These are phyloP conservation scores for Hysterium pulicare DNA, from an alignment of 2,329 filamentous ascomycete species.

Conservation along the genomic window DNA sequence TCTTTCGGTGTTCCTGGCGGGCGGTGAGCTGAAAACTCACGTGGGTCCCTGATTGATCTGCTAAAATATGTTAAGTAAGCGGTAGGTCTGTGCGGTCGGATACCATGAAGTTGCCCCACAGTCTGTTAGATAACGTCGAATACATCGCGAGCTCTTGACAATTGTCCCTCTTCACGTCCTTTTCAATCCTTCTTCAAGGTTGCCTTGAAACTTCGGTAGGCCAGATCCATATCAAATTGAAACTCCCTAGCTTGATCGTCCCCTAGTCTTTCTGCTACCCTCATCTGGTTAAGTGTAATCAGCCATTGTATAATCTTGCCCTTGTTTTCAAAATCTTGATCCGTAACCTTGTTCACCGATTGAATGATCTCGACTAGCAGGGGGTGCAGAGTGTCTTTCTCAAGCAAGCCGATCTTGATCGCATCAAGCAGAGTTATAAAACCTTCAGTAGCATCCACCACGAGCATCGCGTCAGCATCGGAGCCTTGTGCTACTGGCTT, in stretches of 20 bases:
- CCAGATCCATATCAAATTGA: constrained; percentile 88
- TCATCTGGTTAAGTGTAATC: constrained; percentile 97
- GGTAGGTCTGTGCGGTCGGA: too few relatives aligned
- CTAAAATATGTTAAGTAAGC: too few relatives aligned
- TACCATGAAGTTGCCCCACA: too few relatives aligned
- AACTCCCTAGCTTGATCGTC: constrained; percentile 86
- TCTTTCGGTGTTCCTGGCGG: neutral
- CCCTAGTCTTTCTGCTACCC: constrained; percentile 83
- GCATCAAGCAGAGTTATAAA: constrained; percentile 98
- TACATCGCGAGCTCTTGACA: too few relatives aligned
- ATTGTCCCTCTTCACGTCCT: neutral
- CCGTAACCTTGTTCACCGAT: constrained; percentile 94
- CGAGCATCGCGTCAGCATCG: constrained; percentile 60
- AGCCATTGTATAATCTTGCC: constrained; percentile 99
- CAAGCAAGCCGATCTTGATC: constrained; percentile 83
- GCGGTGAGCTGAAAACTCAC: too few relatives aligned
- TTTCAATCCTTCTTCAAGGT: constrained; percentile 54
- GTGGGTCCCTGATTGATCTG: too few relatives aligned
- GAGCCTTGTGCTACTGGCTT: constrained; percentile 36
- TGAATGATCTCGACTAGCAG: constrained; percentile 94
- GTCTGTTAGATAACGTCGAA: too few relatives aligned
- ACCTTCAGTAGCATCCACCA: constrained; percentile 90
- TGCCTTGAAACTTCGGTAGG: constrained; percentile 89
- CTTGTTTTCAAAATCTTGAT: constrained; percentile 89
- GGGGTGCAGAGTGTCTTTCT: constrained; percentile 95